Evolutionary conservation across 1,139 yeast species (phyloP).

Genomic region (Blastobotrys persicus): DNA sequence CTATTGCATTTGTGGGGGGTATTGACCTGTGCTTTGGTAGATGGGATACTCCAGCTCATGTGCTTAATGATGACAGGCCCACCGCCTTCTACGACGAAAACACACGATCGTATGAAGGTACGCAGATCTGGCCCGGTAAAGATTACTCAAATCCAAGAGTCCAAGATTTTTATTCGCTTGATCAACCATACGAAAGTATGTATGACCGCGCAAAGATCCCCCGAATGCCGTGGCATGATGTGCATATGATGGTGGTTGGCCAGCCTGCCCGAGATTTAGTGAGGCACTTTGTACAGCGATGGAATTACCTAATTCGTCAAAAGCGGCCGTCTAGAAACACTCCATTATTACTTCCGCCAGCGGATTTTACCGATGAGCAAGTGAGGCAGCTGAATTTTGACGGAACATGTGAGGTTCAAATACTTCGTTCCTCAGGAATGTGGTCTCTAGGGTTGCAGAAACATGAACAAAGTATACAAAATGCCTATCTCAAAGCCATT

Average conservation of each 20-base stretch:
- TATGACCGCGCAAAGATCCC: conserved; percentile 79
- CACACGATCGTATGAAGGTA: conserved; percentile 18
- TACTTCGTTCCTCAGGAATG: conserved; percentile 80
- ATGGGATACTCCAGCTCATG: conserved; percentile 96
- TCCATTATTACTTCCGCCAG: conserved; percentile 88
- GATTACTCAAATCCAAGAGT: conserved; percentile 96
- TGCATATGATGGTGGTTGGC: conserved; percentile 95
- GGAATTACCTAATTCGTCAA: conserved; percentile 92
- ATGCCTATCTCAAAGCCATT: conserved; percentile 85
- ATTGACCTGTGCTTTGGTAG: conserved; percentile 94
- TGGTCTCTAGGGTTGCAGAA: conserved; percentile 91
- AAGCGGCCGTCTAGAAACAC: conserved; percentile 93
- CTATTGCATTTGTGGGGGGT: conserved; percentile 91
- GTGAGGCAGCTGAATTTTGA: conserved; percentile 58
- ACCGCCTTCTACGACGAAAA: conserved; percentile 38
- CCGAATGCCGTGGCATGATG: conserved; percentile 99
- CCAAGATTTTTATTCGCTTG: conserved; percentile 76
- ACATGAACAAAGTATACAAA: conserved; percentile 86
- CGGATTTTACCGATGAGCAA: conserved; percentile 77
- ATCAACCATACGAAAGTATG: conserved; percentile 89
- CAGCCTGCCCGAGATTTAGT: conserved; percentile 91
- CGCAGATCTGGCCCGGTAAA: conserved; percentile 89
- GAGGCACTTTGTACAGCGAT: conserved; percentile 93
- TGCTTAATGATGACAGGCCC: conserved; percentile 68
- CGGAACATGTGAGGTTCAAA: conserved; percentile 91